Base-by-base conservation (phyloP, 2,329 filamentous ascomycete genomes). In the Didymella keratinophila region DNA sequence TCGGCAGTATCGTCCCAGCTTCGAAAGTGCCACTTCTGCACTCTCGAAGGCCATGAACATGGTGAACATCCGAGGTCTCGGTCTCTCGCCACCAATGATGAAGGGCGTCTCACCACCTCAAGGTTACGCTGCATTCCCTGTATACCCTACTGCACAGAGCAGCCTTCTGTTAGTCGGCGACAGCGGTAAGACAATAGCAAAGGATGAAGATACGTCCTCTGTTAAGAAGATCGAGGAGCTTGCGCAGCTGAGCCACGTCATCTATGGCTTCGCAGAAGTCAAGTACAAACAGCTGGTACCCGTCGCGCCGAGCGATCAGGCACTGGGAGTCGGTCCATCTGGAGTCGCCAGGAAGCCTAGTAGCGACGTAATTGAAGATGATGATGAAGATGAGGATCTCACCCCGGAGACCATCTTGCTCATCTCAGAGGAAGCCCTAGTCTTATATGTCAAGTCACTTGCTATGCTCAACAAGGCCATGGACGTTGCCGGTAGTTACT, bases 231-330 rank as follows among this genome's bases (percentile, higher is more conserved):
- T 98, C 56, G 94, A 99, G 75, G 93, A 98, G 68, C 89, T 92
- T 64, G 95, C 95, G 1, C 95, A 93, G 30, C 86, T 93, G 37
- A 97, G 93, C 72, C 93, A 99, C 75, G 95, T 97, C 44, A 93
- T 99, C 2, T 99, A 93, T 75, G 93, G 94, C 3, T 98, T 99
- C 77, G 95, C 95, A 6, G 94, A 99, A 78, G 94, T 99, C 72
- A 99, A 99, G 78, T 97, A 96, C 78, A 95, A 96, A 77, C 95
- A 99, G 77, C 84, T 99, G n/a, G 87, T 97, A 48, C 95, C 95
- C 3, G 81, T 95, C 43, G 88, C 92, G 1, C 95, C 94, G 1
- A 86, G 85, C 65, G 87, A 91, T 47, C 87, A 90, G 65, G 87
- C 87, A 6, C 83, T 92, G 4, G 88, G 89, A 7, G 79, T 82